phyloP scores from a whole-genome alignment of 106 monocot species.

The Xerophyta viscosa region DNA sequence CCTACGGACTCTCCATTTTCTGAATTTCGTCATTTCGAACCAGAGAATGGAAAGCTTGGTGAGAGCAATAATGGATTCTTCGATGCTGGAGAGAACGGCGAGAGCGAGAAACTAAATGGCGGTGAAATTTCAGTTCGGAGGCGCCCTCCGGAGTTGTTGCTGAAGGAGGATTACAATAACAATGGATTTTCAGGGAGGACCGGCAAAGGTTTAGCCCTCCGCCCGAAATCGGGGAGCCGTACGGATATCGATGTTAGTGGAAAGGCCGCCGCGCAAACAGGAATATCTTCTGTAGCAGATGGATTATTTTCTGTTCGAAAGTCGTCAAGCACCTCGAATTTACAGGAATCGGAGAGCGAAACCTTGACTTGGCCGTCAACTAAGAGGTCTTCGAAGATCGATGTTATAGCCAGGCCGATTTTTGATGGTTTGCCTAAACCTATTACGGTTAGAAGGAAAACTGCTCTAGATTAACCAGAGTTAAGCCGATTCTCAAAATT shows the following conservation, averaged over 20 bases:
- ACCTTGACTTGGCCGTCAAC: constrained; percentile 30
- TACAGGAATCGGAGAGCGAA: constrained; percentile 52
- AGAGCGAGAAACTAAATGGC: constrained; percentile 25
- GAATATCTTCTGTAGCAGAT: constrained; percentile 27
- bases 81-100: constrained; percentile 21
- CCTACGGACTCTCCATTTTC: constrained; percentile 26
- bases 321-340: constrained; percentile 61
- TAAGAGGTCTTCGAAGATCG: constrained; percentile 37
- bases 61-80: neutral
- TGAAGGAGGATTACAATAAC: constrained; percentile 13
- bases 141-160: constrained; percentile 25
- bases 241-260: constrained; percentile 36
- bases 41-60: constrained; percentile 18
- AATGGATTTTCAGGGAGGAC: constrained; percentile 33
- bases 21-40: constrained; percentile 26
- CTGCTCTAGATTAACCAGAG: constrained; percentile 48
- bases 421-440: constrained; percentile 57
- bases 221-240: constrained; percentile 45
- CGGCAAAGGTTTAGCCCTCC: constrained; percentile 45
- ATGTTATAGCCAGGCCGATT: constrained; percentile 41
- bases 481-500: neutral
- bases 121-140: constrained; percentile 40
- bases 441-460: constrained; percentile 31
- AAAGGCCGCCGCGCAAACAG: constrained; percentile 11
- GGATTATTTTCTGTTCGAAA: constrained; percentile 47